Evolutionary conservation across 129 eudicot genomes (phyloP).

Genomic region (carrot (Daucus carota)): DH1_v3.0 NC_030381.2:31021501-31022000

Average conservation of each 20-base stretch:
- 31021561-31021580: conserved; percentile 16
- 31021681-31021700: neutral
- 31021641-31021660: conserved; percentile 29
- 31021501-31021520: neutral
- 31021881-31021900: no score
- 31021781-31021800: no score
- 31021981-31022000: no score
- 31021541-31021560: conserved; percentile 28
- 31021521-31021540: conserved; percentile 36
- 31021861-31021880: no score
- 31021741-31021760: neutral
- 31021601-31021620: conserved; percentile 46
- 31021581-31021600: neutral
- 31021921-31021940: no score
- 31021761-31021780: neutral
- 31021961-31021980: no score
- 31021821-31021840: no score
- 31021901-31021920: no score
- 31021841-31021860: no score
- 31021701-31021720: neutral
- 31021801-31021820: no score
- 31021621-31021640: conserved; percentile 40
- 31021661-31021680: neutral
- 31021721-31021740: neutral
- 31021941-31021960: no score